Percentiles rank a stretch among this genome's conserved stretches.
Conservation (phyloP, 345 rosid genomes). For the Salix exigua region DNA sequence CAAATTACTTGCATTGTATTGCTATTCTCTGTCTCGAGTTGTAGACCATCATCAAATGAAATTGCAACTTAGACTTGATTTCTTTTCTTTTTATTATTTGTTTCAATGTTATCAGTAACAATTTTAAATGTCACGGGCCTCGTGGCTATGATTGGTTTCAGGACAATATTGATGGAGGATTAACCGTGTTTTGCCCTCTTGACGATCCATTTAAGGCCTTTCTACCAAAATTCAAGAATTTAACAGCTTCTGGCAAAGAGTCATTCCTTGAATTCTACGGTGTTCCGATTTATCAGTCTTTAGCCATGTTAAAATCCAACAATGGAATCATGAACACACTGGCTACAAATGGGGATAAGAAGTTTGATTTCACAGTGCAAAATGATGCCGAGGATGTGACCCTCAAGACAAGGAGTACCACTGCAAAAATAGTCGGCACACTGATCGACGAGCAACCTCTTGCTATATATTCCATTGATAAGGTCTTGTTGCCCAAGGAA, state of each 20-base stretch:
- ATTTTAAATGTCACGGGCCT: neutral
- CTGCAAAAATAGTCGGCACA: conserved; percentile 65
- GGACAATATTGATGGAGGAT: conserved; percentile 76
- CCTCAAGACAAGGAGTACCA: conserved; percentile 59
- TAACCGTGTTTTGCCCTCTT: conserved; percentile 93
- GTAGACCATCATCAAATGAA: neutral
- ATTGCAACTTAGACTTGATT: neutral
- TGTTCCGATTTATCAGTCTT: conserved; percentile 66
- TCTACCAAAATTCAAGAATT: conserved; percentile 72
- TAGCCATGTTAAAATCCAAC: conserved; percentile 75
- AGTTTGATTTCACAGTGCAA: conserved; percentile 79
- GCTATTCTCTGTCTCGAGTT: neutral
- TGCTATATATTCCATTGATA: conserved; percentile 59
- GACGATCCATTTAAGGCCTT: conserved; percentile 85
- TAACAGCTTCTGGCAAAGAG: conserved; percentile 59
- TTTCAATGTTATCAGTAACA: neutral
- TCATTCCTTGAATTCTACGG: conserved; percentile 73
- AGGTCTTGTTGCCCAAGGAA: conserved; percentile 76
- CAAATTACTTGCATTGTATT: neutral
- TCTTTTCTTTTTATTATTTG: neutral
- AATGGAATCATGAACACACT: conserved; percentile 88
- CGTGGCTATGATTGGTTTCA: conserved; percentile 20
- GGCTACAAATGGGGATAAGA: conserved; percentile 77
- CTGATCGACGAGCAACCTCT: conserved; percentile 75
- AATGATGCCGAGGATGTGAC: conserved; percentile 75